These are phyloP conservation scores for Hymenoscyphus linearis DNA, from an alignment of 2,329 filamentous ascomycete species.

Conservation along the genomic window DNA sequence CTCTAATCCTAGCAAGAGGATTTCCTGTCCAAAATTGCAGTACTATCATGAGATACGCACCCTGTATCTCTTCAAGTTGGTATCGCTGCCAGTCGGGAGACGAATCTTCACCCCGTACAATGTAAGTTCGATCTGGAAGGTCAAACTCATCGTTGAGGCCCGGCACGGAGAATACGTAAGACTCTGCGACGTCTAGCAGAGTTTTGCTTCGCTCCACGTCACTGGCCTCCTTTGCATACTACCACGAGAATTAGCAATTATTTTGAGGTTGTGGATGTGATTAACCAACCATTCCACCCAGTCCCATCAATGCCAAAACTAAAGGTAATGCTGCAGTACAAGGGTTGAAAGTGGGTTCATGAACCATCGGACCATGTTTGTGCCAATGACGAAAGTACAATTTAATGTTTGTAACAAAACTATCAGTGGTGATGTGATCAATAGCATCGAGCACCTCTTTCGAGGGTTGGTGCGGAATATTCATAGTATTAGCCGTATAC, in stretches of 20 bases:
- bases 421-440: constrained; percentile 24
- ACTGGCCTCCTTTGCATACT: constrained; percentile 26
- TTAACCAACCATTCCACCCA: constrained; percentile 29
- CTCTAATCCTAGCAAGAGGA: constrained; percentile 24
- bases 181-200: constrained; percentile 27
- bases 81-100: constrained; percentile 30
- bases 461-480: constrained; percentile 18
- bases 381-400: constrained; percentile 33
- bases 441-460: constrained; percentile 27
- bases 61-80: constrained; percentile 30
- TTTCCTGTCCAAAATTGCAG: constrained; percentile 31
- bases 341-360: constrained; percentile 30
- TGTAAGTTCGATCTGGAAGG: constrained; percentile 24
- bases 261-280: background rate
- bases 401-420: constrained; percentile 24
- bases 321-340: constrained; percentile 27
- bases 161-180: constrained; percentile 26
- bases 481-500: constrained; percentile 21
- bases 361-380: constrained; percentile 30
- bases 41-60: constrained; percentile 30
- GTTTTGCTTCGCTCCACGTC: constrained; percentile 23
- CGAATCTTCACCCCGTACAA: constrained; percentile 18
- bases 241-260: constrained; percentile 3
- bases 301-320: constrained; percentile 27
- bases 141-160: constrained; percentile 29